These are phyloP conservation scores for Emergomyces orientalis DNA, from an alignment of 2,329 filamentous ascomycete species.

Conservation along the genomic window DNA sequence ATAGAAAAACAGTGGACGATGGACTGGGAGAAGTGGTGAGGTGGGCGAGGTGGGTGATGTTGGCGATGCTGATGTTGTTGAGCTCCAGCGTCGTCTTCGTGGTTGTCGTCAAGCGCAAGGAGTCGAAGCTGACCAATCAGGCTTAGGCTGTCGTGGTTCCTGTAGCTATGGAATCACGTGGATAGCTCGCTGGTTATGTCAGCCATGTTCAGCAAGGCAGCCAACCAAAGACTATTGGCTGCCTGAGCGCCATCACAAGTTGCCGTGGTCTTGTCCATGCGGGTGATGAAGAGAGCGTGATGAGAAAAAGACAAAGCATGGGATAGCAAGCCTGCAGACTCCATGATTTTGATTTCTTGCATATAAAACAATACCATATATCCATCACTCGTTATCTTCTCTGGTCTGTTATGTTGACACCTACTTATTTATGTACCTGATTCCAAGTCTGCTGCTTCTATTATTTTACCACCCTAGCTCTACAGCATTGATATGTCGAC, in stretches of 20 bases:
- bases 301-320: not conserved
- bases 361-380: not conserved
- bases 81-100: not conserved
- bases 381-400: not conserved
- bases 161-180: slow-evolving; percentile 1
- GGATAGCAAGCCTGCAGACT: not conserved
- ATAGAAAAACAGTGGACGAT: not conserved
- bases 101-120: not conserved
- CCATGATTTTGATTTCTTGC: not conserved
- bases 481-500: not conserved
- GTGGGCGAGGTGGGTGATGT: too few relatives aligned
- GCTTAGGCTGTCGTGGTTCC: slow-evolving; percentile 6
- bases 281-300: not conserved
- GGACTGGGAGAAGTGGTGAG: not conserved
- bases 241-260: not conserved
- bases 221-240: too few relatives aligned
- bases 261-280: not conserved
- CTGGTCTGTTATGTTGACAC: not conserved
- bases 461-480: not conserved
- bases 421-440: not conserved
- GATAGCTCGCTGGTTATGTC: not conserved
- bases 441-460: not conserved
- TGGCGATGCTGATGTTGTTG: not conserved
- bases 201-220: not conserved
- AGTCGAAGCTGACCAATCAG: slow-evolving; percentile 2